Evolutionary conservation across 352 stramenopile species (phyloP), one percentile per base, ranked within the genome.

Genomic region (Phytophthora uliginosa): DNA sequence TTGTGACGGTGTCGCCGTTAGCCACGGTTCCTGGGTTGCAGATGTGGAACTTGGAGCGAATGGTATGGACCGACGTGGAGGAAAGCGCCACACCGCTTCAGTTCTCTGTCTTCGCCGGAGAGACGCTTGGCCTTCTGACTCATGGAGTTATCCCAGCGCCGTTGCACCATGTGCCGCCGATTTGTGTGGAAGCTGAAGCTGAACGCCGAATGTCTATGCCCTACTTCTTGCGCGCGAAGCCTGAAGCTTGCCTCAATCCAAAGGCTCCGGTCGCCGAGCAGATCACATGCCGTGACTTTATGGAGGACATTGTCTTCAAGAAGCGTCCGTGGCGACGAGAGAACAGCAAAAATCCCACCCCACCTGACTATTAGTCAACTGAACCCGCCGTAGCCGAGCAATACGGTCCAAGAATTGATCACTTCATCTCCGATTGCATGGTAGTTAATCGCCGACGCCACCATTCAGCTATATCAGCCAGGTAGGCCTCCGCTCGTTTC

Each of bases 31-130:
- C 89, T 2, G 89, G 89, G 0, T 61, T 96, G 36, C 88, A 96
- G 64, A 95, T 96, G 83, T 96, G 89, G 88, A 96, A 94, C 65
- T 72, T 96, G 45, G 89, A 96, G 45, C 85, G 88, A 48, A 96
- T 96, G 89, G 54, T 69, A 13, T 96, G 89, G 89, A 81, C 81
- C 0, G 87, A 96, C 51, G 86, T 96, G 38, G 89, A 96, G 56
- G 72, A 82, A 33, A 86, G 85, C 50, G 88, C 88, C 1, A 67
- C 63, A 15, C 2, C 74, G 42, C 71, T 92, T 17, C 86, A 95
- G 52, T 94, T 95, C 52, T 95, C 89, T 0, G 86, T 96, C 4
- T 95, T 96, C 68, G 89, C 88, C 0, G 89, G 88, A 6, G 89
- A 96, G 36, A 96, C 88, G 1, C 76, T 96, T 15, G 86, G 85